Evolutionary conservation across 228 moss, liverwort and hornwort genomes (phyloP), one percentile per base, ranked within the genome.

Genomic region (Sphagnum fallax): DNA sequence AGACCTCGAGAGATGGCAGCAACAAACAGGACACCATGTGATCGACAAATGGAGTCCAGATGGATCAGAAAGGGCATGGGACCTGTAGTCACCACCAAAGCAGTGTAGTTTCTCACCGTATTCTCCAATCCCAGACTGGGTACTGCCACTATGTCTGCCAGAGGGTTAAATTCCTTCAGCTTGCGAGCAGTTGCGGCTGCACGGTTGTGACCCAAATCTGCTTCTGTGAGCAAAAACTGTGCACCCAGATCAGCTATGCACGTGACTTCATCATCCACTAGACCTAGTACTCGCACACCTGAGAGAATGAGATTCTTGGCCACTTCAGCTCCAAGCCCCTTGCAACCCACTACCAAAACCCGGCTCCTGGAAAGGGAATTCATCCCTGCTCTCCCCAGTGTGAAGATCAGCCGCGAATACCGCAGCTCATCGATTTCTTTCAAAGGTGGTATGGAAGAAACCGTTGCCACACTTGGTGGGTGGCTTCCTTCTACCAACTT

Each of bases 231-330:
- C 47, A 93, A 74, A 83, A 91, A 90, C 75, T 90, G 79, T 53
- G 98, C 87, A 14, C 90, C 88, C 65, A 93, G 91, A 82, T 98
- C 98, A 65, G 84, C 76, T 69, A 82, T 64, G 14, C 77, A 79
- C 10, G 93, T 89, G 2, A 82, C 84, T 65, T 85, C 90, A 32
- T 93, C 93, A 62, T 98, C 98, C 63, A 93, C 87, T 62, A 98
- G 79, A 70, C 98, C 98, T 84, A 98, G 75, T 52, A 90, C 93
- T 78, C 87, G 78, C 58, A 98, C 78, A 4, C 98, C 98, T 4
- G 85, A 92, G 16, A 98, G 80, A 0, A 84, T 77, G 78, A 98
- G 80, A 92, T 98, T 98, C 77, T 98, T 98, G 67, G 90, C 89
- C 12, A 93, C 88, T 79, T 98, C 98, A 2, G 84, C 98, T 12